phyloP scores from a whole-genome alignment of 75 land plant species.

The Picea sitchensis region DNA sequence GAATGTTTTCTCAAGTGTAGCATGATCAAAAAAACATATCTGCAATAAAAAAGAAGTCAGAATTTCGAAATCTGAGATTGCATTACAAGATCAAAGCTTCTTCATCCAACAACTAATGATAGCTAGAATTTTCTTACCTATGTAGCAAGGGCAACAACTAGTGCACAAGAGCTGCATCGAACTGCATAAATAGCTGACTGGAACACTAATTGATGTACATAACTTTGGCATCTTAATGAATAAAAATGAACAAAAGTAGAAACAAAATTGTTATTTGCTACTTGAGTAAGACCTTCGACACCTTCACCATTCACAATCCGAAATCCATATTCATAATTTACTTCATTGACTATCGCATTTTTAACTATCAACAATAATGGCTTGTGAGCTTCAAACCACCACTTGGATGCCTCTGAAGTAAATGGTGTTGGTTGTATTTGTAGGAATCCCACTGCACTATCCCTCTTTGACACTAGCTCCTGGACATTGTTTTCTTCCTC shows the following conservation, averaged over 20 bases:
- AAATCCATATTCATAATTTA: slow-evolving; percentile 25
- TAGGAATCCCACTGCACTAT: slow-evolving; percentile 82
- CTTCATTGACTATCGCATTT: slow-evolving; percentile 24
- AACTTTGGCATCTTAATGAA: slow-evolving; percentile 63
- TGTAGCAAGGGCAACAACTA: slow-evolving; percentile 59
- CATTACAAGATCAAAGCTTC: slow-evolving; percentile 12
- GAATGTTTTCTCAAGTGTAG: slow-evolving; percentile 72
- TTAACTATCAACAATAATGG: slow-evolving; percentile 72
- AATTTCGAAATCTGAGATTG: background rate
- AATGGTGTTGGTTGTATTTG: slow-evolving; percentile 66
- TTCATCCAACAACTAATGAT: slow-evolving; percentile 73
- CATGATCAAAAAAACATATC: slow-evolving; percentile 80
- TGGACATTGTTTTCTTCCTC: slow-evolving; percentile 77
- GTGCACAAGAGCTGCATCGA: slow-evolving; percentile 76
- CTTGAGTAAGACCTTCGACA: slow-evolving; percentile 23
- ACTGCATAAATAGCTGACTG: slow-evolving; percentile 66
- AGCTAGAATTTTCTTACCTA: slow-evolving; percentile 48
- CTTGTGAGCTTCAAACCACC: slow-evolving; percentile 34
- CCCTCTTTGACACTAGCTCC: slow-evolving; percentile 70
- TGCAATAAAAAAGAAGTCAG: slow-evolving; percentile 21
- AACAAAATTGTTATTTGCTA: slow-evolving; percentile 25
- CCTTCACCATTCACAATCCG: slow-evolving; percentile 27
- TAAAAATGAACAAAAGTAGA: slow-evolving; percentile 80
- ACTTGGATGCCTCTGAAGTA: slow-evolving; percentile 1
- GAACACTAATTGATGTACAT: slow-evolving; percentile 72